Evolutionary conservation across 2,329 filamentous ascomycete species (phyloP).

Genomic region (Colletotrichum echinochloae): DNA sequence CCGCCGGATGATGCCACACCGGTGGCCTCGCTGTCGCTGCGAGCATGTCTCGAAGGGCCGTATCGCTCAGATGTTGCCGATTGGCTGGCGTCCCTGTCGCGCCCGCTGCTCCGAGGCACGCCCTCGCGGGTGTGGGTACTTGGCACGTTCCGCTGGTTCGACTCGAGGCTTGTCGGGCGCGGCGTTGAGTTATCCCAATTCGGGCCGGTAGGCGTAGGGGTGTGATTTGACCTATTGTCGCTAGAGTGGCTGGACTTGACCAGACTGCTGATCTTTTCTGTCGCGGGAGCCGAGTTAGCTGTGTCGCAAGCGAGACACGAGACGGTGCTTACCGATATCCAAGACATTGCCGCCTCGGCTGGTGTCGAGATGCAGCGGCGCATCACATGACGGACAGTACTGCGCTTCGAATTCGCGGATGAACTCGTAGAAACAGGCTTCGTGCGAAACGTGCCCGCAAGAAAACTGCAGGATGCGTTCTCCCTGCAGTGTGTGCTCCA

Average conservation of each 20-base stretch:
- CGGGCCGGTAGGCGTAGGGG: conserved; percentile 70
- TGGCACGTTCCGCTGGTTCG: conserved; percentile 51
- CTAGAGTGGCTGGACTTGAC: conserved; percentile 82
- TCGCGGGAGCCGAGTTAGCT: conserved; percentile 43
- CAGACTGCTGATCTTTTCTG: conserved; percentile 95
- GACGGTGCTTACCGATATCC: conserved; percentile 78
- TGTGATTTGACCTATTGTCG: conserved; percentile 68
- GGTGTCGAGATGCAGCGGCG: conserved; percentile 90
- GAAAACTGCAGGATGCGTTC: conserved; percentile 96
- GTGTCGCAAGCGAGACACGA: conserved; percentile 11
- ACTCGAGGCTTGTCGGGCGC: conserved; percentile 65
- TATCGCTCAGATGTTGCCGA: conserved; percentile 59
- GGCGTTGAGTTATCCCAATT: conserved; percentile 75
- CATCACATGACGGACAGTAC: conserved; percentile 93
- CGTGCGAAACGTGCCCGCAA: conserved; percentile 96
- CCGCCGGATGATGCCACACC: conserved; percentile 81
- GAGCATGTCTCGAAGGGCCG: conserved; percentile 66
- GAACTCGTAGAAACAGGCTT: conserved; percentile 99
- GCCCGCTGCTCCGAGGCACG: conserved; percentile 51
- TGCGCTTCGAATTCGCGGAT: conserved; percentile 95
- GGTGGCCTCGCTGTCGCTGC: conserved; percentile 84
- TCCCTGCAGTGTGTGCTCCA: conserved; percentile 94
- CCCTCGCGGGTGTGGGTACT: conserved; percentile 54
- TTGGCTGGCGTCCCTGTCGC: conserved; percentile 63
- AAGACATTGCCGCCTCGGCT: conserved; percentile 93